Percentiles rank a stretch among this genome's conserved stretches.
Conservation (phyloP, 352 stramenopile species). For the Phytophthora sansomeana region DNA sequence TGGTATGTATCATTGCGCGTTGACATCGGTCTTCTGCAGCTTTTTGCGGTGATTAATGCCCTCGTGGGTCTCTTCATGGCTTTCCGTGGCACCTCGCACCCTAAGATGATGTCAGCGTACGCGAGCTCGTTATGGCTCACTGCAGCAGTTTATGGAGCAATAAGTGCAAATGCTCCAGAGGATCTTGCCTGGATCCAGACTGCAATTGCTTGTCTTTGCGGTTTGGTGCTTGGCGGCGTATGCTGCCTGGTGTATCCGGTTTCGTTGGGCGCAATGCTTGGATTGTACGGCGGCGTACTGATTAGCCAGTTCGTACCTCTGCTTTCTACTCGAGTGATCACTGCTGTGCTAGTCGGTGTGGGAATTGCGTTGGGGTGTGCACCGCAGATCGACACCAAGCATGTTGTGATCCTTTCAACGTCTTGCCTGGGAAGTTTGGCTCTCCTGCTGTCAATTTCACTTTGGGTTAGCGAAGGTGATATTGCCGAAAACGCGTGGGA, state of each 20-base stretch:
- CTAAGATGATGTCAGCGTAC: slow-evolving; percentile 63
- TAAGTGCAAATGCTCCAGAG: slow-evolving; percentile 58
- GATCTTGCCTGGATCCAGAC: slow-evolving; percentile 75
- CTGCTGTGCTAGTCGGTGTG: slow-evolving; percentile 46
- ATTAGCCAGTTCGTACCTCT: slow-evolving; percentile 76
- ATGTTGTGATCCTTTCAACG: slow-evolving; percentile 74
- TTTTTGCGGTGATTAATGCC: slow-evolving; percentile 72
- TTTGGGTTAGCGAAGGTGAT: slow-evolving; percentile 69
- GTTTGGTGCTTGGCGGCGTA: slow-evolving; percentile 74
- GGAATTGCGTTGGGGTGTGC: slow-evolving; percentile 56
- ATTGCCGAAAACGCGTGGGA: slow-evolving; percentile 73
- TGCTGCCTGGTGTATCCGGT: slow-evolving; percentile 65
- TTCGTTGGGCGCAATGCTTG: slow-evolving; percentile 70
- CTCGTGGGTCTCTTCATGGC: slow-evolving; percentile 60
- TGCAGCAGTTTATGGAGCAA: slow-evolving; percentile 73
- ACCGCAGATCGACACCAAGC: slow-evolving; percentile 52
- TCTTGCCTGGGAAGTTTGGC: slow-evolving; percentile 69
- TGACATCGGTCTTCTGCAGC: slow-evolving; percentile 46
- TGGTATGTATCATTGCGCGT: slow-evolving; percentile 83
- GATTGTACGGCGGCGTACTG: slow-evolving; percentile 69
- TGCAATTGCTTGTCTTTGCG: slow-evolving; percentile 73
- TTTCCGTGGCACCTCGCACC: slow-evolving; percentile 62
- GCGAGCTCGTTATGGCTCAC: slow-evolving; percentile 68
- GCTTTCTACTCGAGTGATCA: slow-evolving; percentile 66
- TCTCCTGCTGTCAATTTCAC: slow-evolving; percentile 77